phyloP scores from a whole-genome alignment of 2,329 filamentous ascomycete genomes.

The Colletotrichum sp. region DNA sequence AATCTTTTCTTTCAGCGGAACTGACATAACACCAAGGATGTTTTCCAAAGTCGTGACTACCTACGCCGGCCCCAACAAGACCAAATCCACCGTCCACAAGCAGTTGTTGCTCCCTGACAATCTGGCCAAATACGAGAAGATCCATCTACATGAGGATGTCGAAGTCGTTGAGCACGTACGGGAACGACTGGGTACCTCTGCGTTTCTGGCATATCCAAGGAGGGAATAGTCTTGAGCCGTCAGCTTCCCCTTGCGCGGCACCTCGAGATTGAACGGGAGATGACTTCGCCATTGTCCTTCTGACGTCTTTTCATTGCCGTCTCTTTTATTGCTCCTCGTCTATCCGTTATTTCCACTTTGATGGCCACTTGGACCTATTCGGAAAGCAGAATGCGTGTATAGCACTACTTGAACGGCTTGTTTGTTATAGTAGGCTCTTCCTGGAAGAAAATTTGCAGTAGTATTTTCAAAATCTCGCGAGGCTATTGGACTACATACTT shows the following conservation, averaged over 20 bases:
- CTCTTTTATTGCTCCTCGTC: background rate
- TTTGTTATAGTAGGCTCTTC: background rate
- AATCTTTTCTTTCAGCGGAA: background rate
- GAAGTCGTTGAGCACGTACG: background rate
- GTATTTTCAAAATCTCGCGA: background rate
- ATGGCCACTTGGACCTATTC: background rate
- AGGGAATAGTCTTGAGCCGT: background rate
- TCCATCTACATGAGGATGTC: background rate
- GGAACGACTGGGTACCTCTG: background rate
- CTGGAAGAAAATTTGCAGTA: background rate
- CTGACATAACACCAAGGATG: background rate
- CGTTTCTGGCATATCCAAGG: background rate
- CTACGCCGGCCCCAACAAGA: background rate
- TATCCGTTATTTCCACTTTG: background rate
- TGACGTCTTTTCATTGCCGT: background rate
- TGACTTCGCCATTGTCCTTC: background rate
- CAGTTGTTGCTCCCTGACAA: accelerated
- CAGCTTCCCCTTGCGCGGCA: background rate
- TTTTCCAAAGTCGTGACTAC: background rate
- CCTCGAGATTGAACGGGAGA: background rate
- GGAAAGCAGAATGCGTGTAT: background rate
- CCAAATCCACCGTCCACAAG: background rate
- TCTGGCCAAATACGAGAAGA: background rate
- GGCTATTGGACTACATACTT: background rate
- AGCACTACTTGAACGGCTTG: background rate